Evolutionary conservation across 2,329 filamentous ascomycete genomes (phyloP), one percentile per base, ranked within the genome.

Genomic region (Sporothrix euskadiensis): DNA sequence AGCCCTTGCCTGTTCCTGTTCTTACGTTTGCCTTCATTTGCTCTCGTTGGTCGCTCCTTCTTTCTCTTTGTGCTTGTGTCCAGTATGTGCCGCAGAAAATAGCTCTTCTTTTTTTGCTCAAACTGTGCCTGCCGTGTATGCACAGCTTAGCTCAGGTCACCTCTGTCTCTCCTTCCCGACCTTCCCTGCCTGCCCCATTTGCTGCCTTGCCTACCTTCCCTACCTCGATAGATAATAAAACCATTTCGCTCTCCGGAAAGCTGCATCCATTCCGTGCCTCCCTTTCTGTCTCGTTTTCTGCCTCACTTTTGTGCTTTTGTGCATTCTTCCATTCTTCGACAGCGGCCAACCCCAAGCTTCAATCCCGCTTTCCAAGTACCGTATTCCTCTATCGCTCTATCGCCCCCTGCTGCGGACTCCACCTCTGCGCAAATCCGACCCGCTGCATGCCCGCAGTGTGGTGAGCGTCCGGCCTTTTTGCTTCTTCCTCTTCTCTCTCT

Each of bases 1-100:
- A n/a, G 52, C 49, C 39, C 54, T 71, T 71, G 69, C 69, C 41
- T 16, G 54, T 59, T 71, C 52, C 39, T 71, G 54, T 44, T 41
- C 32, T 19, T n/a, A 26, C 26, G 26, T 26, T 26, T 26, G 26
- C 26, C 26, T 44, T 44, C 54, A 8, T 32, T 32, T 39, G 22
- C 26, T 63, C 41, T 52, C 30, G 39, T 35, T 32, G 26, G 26
- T 71, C 54, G n/a, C 49, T 71, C 56, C 52, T 57, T 57, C 54
- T 32, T 57, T 57, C 32, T 26, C 30, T 69, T 49, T 52, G 44
- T 44, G 41, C 41, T 49, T 49, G 16, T 16, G 44, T 49, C 3
- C 44, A 19, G 5, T 41, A 35, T 65, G 47, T 19, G 19, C 39
- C 26, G 4, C 22, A n/a, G 14, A 63, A 61, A 63, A 63, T 63